Base-by-base conservation (phyloP, 495 filamentous ascomycete species). In the Neurospora pannonica region DNA sequence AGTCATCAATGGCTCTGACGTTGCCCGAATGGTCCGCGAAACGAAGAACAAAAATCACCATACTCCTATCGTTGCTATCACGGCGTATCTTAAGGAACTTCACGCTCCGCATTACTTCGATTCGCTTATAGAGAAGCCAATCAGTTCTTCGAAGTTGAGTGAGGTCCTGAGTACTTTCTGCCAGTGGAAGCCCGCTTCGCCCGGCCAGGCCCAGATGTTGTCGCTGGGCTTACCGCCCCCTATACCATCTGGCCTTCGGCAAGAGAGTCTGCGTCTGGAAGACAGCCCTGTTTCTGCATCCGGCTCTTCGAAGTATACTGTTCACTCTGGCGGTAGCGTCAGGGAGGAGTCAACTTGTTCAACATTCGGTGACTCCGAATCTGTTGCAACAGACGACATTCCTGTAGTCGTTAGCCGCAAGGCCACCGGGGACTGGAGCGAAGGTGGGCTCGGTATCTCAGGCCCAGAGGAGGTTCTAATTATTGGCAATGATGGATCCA, bases 61-160 rank as follows among this genome's bases (percentile, higher is more conserved):
- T 77, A 99, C 96, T 0, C 96, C 96, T 3, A 96, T 99, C 76
- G 93, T 99, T 67, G 94, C 94, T 69, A 93, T 98, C n/a, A 99
- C 96, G 17, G 94, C 96, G 48, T 99, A 99, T 82, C 85, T 99
- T 17, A 98, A 98, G 77, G 96, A 99, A 78, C 87, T 99, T 24
- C 94, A 93, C 42, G 93, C 94, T 73, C 93, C 93, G 11, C 94
- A 98, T 84, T 92, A 98, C 81, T 98, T 99, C 77, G 94, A 97
- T 78, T 91, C 91, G 11, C 87, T 98, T 70, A 93, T 99, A 70
- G 94, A 98, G 82, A 99, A 99, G 81, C 96, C 96, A 11, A 94
- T 97, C 21, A 98, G 95, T 9, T 86, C 92, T 73, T 91, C 91
- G 6, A 98, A 97, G 82, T 82, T 98, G 38, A 93, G 90, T 0